phyloP scores from a whole-genome alignment of 441 rosid genomes.

The Euphorbia schlechtendalii region DNA sequence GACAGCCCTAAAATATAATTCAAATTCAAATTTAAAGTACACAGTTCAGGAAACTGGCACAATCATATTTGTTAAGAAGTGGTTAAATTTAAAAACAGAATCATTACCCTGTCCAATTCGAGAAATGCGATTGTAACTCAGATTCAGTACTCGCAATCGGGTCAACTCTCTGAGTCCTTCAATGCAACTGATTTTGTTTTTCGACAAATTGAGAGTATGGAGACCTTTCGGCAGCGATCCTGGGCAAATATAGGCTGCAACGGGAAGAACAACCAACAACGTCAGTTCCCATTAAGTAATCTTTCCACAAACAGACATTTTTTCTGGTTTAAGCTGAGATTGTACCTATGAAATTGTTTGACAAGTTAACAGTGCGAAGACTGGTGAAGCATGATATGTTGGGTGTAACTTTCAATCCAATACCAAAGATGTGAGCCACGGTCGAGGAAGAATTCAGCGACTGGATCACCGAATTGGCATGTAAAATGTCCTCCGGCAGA shows the following conservation, averaged over 20 bases:
- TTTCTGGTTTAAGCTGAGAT: slow-evolving; percentile 4
- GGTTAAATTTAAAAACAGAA: neutral
- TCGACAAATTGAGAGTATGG: slow-evolving; percentile 68
- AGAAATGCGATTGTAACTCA: slow-evolving; percentile 83
- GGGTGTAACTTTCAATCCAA: slow-evolving; percentile 80
- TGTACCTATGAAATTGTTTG: slow-evolving; percentile 81
- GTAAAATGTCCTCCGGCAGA: slow-evolving; percentile 55
- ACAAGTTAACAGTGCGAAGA: slow-evolving; percentile 77
- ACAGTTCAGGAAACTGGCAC: slow-evolving; percentile 10
- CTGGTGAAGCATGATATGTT: slow-evolving; percentile 53
- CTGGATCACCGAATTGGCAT: slow-evolving; percentile 64
- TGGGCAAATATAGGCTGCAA: slow-evolving; percentile 61
- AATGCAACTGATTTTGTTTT: slow-evolving; percentile 66
- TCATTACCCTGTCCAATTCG: slow-evolving; percentile 83
- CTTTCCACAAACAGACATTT: neutral
- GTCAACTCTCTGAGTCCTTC: slow-evolving; percentile 89
- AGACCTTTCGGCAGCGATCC: slow-evolving; percentile 88
- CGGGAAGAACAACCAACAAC: slow-evolving; percentile 2
- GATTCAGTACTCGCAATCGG: slow-evolving; percentile 69
- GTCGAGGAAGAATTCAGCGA: slow-evolving; percentile 77
- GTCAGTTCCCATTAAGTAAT: slow-evolving; percentile 3
- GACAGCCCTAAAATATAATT: slow-evolving; percentile 53
- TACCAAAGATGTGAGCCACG: slow-evolving; percentile 70
- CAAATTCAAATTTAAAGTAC: slow-evolving; percentile 11
- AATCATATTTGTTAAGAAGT: neutral